A percentile compares a stretch with the other conserved stretches of the same genome.
Conservation (phyloP, 768 basidiomycete genomes). For the Mycena metata region DNA sequence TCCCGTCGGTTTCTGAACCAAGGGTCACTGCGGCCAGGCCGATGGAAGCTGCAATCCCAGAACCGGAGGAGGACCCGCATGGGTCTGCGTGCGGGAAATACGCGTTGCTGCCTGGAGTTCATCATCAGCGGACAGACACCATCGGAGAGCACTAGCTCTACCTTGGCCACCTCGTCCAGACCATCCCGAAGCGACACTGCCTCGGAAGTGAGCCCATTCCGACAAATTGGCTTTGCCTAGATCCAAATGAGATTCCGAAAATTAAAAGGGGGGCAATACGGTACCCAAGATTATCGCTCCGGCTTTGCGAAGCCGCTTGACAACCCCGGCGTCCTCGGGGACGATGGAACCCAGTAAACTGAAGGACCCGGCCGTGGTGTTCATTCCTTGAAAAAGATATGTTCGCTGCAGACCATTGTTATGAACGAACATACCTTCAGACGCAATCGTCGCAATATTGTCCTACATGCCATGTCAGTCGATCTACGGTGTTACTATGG, state of each 20-base stretch:
- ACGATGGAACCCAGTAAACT: constrained; percentile 59
- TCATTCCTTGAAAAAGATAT: constrained; percentile 51
- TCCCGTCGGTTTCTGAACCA: too few species aligned
- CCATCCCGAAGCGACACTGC: background rate
- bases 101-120: background rate
- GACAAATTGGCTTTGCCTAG: constrained; percentile 1
- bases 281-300: constrained; percentile 61
- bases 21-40: too few species aligned
- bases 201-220: background rate
- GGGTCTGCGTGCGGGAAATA: too few species aligned
- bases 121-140: background rate
- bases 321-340: constrained; percentile 61
- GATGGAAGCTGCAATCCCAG: too few species aligned
- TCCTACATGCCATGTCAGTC: background rate
- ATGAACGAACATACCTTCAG: background rate
- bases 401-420: background rate
- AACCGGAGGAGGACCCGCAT: too few species aligned
- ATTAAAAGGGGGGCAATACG: background rate
- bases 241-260: background rate
- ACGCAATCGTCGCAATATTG: background rate
- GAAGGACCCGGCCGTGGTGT: constrained; percentile 62
- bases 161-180: background rate
- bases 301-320: constrained; percentile 56
- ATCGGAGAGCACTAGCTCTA: background rate
- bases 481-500: too few species aligned